These are phyloP conservation scores for Sphaceloma murrayae DNA, from an alignment of 2,329 filamentous ascomycete genomes.

Conservation along the genomic window DNA sequence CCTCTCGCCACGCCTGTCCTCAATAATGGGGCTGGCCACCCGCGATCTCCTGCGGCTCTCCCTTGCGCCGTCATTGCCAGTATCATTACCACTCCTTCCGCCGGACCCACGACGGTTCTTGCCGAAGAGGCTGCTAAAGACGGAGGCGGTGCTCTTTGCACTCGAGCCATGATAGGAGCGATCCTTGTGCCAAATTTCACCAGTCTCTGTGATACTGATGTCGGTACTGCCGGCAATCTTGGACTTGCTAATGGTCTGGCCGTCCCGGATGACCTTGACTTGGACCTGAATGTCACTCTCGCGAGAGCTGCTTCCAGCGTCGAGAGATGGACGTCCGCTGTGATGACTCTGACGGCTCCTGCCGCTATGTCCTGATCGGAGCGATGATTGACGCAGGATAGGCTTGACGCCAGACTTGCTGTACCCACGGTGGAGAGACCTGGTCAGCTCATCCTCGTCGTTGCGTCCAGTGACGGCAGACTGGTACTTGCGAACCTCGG, in stretches of 20 bases:
- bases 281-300: constrained; percentile 3
- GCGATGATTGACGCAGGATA: background rate
- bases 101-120: constrained; percentile 4
- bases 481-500: constrained; percentile 6
- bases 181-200: background rate
- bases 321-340: background rate
- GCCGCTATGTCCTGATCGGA: constrained; percentile 6
- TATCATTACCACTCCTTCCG: background rate
- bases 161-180: constrained; percentile 2
- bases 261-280: constrained; percentile 5
- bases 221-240: constrained; percentile 1
- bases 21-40: constrained; percentile 9
- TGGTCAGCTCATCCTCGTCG: constrained; percentile 7
- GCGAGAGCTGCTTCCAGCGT: background rate
- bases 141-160: constrained; percentile 4
- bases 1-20: background rate
- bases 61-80: background rate
- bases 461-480: constrained; percentile 1
- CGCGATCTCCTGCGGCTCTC: constrained; percentile 10
- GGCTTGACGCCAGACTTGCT: background rate
- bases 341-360: constrained; percentile 8
- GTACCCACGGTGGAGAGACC: constrained; percentile 4
- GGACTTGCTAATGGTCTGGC: constrained; percentile 8
- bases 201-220: constrained; percentile 7
- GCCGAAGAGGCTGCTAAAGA: constrained; percentile 5